Conservation (phyloP, 176 grass and related monocot species). For the Oryza australiensis region DNA sequence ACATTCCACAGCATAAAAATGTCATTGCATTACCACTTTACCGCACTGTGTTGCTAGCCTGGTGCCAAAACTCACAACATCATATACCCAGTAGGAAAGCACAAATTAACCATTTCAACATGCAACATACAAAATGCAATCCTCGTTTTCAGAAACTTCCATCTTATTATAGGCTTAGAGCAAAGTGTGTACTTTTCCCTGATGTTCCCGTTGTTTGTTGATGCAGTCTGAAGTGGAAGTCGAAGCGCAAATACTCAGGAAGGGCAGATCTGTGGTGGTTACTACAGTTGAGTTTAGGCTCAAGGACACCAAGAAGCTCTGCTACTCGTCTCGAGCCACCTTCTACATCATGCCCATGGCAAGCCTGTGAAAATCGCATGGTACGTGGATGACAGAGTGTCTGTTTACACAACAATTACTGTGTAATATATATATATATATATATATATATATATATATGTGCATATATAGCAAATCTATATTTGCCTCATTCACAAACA, state of each 20-base stretch:
- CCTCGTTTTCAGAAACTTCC: not conserved
- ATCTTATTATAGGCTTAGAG: not conserved
- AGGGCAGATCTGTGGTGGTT: conserved; percentile 48
- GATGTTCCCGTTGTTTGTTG: not conserved
- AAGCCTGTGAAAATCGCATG: conserved; percentile 26
- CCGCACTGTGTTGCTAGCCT: not conserved
- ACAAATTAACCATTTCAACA: not conserved
- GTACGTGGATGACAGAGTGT: not conserved
- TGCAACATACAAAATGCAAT: not conserved
- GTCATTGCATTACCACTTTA: not conserved
- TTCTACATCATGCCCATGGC: conserved; percentile 44
- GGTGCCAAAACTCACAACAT: not conserved
- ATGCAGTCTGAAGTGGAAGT: conserved; percentile 53
- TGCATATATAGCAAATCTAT: too few relatives aligned
- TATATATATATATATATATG: too few relatives aligned
- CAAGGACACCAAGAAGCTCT: conserved; percentile 45
- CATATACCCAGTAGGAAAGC: not conserved
- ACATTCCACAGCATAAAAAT: not conserved
- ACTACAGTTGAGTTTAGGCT: conserved; percentile 44
- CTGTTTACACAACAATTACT: not conserved
- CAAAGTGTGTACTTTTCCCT: not conserved
- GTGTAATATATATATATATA: too few relatives aligned
- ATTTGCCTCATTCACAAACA: too few relatives aligned
- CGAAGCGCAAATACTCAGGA: conserved; percentile 41
- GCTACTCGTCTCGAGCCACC: conserved; percentile 50